Evolutionary conservation across 306 rosid genomes (phyloP), one percentile per base, ranked within the genome.

Genomic region (Cicer chorassanicum): DNA sequence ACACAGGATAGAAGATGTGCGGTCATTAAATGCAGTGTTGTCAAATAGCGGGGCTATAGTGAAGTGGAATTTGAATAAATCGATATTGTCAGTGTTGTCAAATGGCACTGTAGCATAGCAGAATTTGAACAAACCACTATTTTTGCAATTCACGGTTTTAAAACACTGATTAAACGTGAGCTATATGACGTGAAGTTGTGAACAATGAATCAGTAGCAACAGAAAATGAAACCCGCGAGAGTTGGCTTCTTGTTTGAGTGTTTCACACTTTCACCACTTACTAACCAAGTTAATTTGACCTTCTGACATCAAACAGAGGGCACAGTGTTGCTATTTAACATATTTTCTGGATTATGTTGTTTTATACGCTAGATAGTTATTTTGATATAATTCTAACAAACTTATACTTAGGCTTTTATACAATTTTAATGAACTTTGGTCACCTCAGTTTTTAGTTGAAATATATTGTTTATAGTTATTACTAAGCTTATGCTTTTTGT

Each of bases 401-500:
- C 14, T n/a, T 78, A 78, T 70, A 74, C 38, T 63, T 16, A 7
- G 14, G 72, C 60, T 38, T 71, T 51, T 57, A 60, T 71, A 51
- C 65, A 40, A 42, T 53, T 46, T 70, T 6, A 48, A 51, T 81
- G 54, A 77, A 67, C 41, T 24, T 38, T 64, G 53, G 57, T 79
- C 15, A 24, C 65, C 63, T 65, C 21, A 69, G 50, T 38, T 70
- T 68, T 70, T 36, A 73, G 39, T 74, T 45, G 50, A 64, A 51
- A 61, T 76, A 73, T 72, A 75, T 59, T 72, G 74, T 55, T 76
- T 74, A 38, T 85, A 81, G 68, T 73, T 77, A 78, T 75, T 77
- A 78, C 64, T 84, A 79, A 70, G 72, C 59, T n/a, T 80, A 78
- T 62, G 19, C 51, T 68, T 57, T 80, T 86, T 81, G 44, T 76